Percentiles rank a stretch among this genome's conserved stretches.
These are phyloP conservation scores for Salinomyces thailandicus DNA, from an alignment of 2,329 filamentous ascomycete species.

Conservation along the genomic window DNA sequence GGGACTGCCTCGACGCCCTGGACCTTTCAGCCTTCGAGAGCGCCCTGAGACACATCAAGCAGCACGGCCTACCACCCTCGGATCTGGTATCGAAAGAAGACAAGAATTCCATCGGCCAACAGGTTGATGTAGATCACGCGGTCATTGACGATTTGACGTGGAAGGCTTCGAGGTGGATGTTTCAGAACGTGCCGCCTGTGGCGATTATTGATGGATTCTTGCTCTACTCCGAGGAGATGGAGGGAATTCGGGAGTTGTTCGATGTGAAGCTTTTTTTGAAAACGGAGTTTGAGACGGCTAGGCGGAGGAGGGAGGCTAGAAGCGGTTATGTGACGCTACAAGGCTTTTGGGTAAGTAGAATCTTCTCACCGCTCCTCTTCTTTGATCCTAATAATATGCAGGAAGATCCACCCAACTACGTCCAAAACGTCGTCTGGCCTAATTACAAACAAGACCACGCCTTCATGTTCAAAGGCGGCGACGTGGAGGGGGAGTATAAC, in stretches of 20 bases:
- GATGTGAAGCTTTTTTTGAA: conserved; percentile 71
- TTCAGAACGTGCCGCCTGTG: conserved; percentile 31
- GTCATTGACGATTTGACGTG: conserved; percentile 23
- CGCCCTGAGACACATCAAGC: conserved; percentile 59
- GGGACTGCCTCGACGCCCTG: conserved; percentile 79
- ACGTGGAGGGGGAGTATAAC: conserved; percentile 51
- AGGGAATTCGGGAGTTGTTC: conserved; percentile 46
- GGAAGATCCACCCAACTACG: conserved; percentile 80
- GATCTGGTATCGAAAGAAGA: conserved; percentile 48
- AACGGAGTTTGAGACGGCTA: conserved; percentile 54
- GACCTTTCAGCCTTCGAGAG: conserved; percentile 57
- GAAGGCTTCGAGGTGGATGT: conserved; percentile 18
- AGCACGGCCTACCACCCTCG: conserved; percentile 52
- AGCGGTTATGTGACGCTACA: conserved; percentile 68
- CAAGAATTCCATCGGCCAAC: conserved; percentile 41
- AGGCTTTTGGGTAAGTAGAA: conserved; percentile 67
- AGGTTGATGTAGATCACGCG: conserved; percentile 30
- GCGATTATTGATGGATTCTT: conserved; percentile 85
- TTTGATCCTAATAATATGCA: too few species aligned
- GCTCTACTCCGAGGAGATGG: conserved; percentile 56
- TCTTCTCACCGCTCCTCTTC: too few species aligned
- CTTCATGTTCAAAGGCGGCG: conserved; percentile 63
- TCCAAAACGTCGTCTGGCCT: conserved; percentile 91
- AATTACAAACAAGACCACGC: conserved; percentile 75
- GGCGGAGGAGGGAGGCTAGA: conserved; percentile 54